A percentile compares a stretch with the other conserved stretches of the same genome.
Evolutionary conservation across 2,329 filamentous ascomycete species (phyloP).

Genomic region (Penicillium sp.): DNA sequence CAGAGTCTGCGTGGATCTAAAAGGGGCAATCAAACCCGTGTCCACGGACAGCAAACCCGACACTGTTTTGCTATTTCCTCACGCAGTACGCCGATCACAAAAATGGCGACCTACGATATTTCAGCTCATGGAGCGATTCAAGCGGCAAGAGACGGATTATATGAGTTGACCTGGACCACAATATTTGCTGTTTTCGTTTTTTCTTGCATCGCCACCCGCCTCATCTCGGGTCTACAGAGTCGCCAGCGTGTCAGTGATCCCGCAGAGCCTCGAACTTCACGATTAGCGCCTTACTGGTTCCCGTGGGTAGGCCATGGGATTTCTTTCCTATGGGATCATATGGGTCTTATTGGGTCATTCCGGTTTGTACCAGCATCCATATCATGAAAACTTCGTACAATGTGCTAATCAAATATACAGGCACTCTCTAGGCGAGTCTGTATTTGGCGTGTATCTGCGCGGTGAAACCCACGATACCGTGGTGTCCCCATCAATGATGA

Average conservation of each 20-base stretch:
- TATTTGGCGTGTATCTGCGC: slow-evolving; percentile 58
- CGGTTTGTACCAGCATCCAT: slow-evolving; percentile 38
- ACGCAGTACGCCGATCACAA: slow-evolving; percentile 6
- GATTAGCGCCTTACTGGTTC: slow-evolving; percentile 64
- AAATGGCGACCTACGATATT: slow-evolving; percentile 27
- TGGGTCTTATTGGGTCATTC: slow-evolving; percentile 52
- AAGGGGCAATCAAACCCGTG: neutral
- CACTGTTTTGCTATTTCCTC: slow-evolving; percentile 12
- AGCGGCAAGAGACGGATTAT: slow-evolving; percentile 27
- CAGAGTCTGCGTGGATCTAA: neutral
- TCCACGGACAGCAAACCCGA: neutral
- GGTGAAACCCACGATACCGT: slow-evolving; percentile 59
- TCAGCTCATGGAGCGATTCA: slow-evolving; percentile 30
- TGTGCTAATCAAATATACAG: slow-evolving; percentile 33
- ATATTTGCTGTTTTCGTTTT: slow-evolving; percentile 38
- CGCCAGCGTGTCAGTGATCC: slow-evolving; percentile 29
- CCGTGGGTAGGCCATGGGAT: slow-evolving; percentile 63
- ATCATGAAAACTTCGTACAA: neutral
- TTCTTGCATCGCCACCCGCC: slow-evolving; percentile 47
- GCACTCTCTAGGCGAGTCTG: slow-evolving; percentile 46
- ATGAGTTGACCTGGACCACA: slow-evolving; percentile 34
- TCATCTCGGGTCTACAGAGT: slow-evolving; percentile 45
- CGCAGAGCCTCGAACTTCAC: slow-evolving; percentile 48
- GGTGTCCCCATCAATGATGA: slow-evolving; percentile 55
- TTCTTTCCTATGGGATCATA: slow-evolving; percentile 54